A percentile compares a stretch with the other conserved stretches of the same genome.
Evolutionary conservation across 2,329 filamentous ascomycete genomes (phyloP).

Genomic region (Lasiodiplodia sp.): DNA sequence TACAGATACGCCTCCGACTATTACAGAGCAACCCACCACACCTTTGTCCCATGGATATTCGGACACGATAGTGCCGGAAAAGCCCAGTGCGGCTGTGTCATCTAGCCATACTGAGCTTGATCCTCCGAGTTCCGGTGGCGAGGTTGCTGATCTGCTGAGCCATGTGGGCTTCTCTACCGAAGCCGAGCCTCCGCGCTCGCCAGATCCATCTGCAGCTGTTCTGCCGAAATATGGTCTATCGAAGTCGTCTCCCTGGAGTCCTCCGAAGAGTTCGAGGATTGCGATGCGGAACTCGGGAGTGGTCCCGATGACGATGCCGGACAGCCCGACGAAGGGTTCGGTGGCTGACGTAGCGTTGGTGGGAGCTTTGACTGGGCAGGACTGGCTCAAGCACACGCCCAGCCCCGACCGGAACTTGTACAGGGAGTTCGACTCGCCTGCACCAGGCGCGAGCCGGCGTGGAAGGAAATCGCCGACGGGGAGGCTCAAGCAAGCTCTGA

Average conservation of each 20-base stretch:
- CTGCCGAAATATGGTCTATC: not conserved
- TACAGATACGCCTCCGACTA: not conserved
- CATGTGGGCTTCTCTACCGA: not conserved
- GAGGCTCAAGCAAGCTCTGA: constrained; percentile 5
- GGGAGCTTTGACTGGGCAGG: constrained; percentile 13
- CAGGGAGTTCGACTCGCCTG: constrained; percentile 18
- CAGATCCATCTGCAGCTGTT: not conserved
- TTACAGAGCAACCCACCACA: not conserved
- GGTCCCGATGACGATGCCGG: not conserved
- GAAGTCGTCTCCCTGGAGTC: constrained; percentile 8
- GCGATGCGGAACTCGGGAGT: constrained; percentile 6
- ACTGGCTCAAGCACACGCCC: constrained; percentile 40
- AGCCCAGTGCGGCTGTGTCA: constrained; percentile 1
- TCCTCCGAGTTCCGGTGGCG: not conserved
- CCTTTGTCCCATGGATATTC: not conserved
- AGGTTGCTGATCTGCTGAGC: not conserved
- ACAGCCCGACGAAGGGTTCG: constrained; percentile 13
- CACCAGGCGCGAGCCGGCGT: constrained; percentile 4
- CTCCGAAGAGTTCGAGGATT: not conserved
- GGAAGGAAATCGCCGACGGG: constrained; percentile 16
- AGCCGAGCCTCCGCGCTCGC: not conserved
- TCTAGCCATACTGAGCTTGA: not conserved
- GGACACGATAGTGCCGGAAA: not conserved
- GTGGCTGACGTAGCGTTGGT: constrained; percentile 17
- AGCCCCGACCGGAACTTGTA: constrained; percentile 37